Conservation (phyloP, 2,329 filamentous ascomycete genomes). For the Ophiostoma montium region DNA sequence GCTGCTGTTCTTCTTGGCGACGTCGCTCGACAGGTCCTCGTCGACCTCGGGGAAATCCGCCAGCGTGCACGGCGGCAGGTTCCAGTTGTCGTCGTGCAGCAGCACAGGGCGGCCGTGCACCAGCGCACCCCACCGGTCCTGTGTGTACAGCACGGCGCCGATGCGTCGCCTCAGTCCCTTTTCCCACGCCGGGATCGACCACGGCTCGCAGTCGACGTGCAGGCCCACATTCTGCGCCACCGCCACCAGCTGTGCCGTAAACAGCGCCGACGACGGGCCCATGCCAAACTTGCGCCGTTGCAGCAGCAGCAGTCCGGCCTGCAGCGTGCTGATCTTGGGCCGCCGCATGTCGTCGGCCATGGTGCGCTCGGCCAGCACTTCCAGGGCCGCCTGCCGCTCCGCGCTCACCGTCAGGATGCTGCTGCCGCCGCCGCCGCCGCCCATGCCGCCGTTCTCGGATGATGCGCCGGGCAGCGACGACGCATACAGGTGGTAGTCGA, state of each 20-base stretch:
- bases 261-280: slow-evolving; percentile 65
- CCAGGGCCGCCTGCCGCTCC: background rate
- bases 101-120: slow-evolving; percentile 52
- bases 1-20: background rate
- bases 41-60: slow-evolving; percentile 16
- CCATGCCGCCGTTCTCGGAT: no score
- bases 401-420: background rate
- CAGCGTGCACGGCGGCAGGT: slow-evolving; percentile 25
- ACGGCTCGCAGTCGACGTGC: slow-evolving; percentile 73
- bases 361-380: background rate
- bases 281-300: slow-evolving; percentile 40
- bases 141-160: slow-evolving; percentile 85
- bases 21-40: background rate
- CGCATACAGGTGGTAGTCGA: slow-evolving; percentile 22
- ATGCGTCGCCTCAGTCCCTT: slow-evolving; percentile 70
- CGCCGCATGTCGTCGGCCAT: slow-evolving; percentile 52
- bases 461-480: background rate
- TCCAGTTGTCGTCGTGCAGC: slow-evolving; percentile 34
- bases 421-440: no score
- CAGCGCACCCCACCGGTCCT: slow-evolving; percentile 73
- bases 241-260: slow-evolving; percentile 77
- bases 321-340: slow-evolving; percentile 69
- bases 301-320: slow-evolving; percentile 60
- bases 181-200: slow-evolving; percentile 83
- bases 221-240: slow-evolving; percentile 76